Percentiles rank a stretch among this genome's conserved stretches.
Evolutionary conservation across 768 basidiomycete genomes (phyloP).

Genomic region (Pholiota molesta): DNA sequence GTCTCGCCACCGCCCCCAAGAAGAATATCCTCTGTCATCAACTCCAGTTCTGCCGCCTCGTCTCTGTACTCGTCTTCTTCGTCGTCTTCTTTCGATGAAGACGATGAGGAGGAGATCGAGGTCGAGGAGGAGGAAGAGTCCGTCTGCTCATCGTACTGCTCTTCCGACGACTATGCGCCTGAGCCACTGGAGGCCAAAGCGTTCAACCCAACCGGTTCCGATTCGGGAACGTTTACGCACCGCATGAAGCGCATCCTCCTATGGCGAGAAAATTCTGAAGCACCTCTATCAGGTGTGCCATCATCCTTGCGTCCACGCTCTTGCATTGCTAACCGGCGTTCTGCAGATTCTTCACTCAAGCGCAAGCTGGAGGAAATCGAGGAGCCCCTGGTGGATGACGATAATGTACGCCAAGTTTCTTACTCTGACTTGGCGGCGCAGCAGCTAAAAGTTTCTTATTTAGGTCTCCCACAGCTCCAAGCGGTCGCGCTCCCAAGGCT

Average conservation of each 20-base stretch:
- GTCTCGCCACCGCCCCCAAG: constrained; percentile 60
- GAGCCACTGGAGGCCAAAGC: constrained; percentile 30
- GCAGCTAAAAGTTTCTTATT: constrained; percentile 7
- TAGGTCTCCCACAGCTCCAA: constrained; percentile 60
- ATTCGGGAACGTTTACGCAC: constrained; percentile 50
- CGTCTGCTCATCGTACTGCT: constrained; percentile 69
- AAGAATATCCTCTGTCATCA: constrained; percentile 39
- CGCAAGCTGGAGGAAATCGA: constrained; percentile 50
- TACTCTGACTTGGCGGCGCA: constrained; percentile 20
- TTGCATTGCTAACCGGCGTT: not conserved
- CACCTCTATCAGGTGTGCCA: constrained; percentile 41
- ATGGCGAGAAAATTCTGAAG: constrained; percentile 64
- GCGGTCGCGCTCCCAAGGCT: constrained; percentile 51
- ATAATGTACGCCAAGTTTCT: constrained; percentile 31
- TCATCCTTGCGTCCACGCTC: not conserved
- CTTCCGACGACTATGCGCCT: constrained; percentile 54
- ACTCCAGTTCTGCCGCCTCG: constrained; percentile 38
- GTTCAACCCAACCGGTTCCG: constrained; percentile 28
- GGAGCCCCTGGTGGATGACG: constrained; percentile 39
- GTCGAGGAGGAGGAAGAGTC: constrained; percentile 32
- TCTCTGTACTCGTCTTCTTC: constrained; percentile 45
- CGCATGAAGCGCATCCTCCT: constrained; percentile 70
- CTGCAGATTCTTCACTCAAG: constrained; percentile 37
- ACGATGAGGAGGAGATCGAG: constrained; percentile 33
- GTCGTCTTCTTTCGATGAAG: constrained; percentile 35